A percentile compares a stretch with the other conserved stretches of the same genome.
These are phyloP conservation scores for Nannizziopsis barbatae DNA, from an alignment of 2,329 filamentous ascomycete species.

Conservation along the genomic window DNA sequence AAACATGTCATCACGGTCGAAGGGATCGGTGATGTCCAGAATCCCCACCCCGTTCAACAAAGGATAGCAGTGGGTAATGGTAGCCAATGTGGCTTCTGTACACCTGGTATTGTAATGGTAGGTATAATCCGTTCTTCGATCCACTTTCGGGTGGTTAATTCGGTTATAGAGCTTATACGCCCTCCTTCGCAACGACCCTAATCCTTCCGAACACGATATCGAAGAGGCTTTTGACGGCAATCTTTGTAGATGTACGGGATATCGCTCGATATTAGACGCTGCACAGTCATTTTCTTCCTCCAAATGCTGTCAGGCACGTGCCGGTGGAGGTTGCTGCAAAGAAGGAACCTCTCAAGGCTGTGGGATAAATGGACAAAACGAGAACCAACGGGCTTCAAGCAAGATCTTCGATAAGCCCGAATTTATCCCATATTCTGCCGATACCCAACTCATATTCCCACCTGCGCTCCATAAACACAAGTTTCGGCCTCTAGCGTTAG, in stretches of 20 bases:
- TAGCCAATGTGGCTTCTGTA: constrained; percentile 92
- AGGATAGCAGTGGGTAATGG: constrained; percentile 83
- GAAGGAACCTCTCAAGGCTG: constrained; percentile 29
- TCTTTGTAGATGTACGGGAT: constrained; percentile 88
- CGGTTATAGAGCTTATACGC: constrained; percentile 67
- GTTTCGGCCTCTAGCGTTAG: constrained; percentile 71
- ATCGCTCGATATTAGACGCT: constrained; percentile 84
- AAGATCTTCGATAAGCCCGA: constrained; percentile 65
- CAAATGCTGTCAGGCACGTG: constrained; percentile 44
- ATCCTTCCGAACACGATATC: constrained; percentile 67
- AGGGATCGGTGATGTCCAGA: constrained; percentile 79
- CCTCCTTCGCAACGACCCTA: constrained; percentile 69
- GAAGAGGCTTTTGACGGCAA: constrained; percentile 98
- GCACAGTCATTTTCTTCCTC: constrained; percentile 63
- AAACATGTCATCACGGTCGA: constrained; percentile 98
- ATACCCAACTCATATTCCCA: constrained; percentile 92
- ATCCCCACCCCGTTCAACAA: constrained; percentile 81
- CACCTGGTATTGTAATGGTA: constrained; percentile 88
- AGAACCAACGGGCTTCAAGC: constrained; percentile 38
- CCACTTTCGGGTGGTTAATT: neutral
- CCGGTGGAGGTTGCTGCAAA: constrained; percentile 56
- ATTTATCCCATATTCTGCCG: constrained; percentile 87
- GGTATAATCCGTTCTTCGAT: constrained; percentile 10
- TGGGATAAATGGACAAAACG: constrained; percentile 23
- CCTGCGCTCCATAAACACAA: constrained; percentile 72